A percentile compares a stretch with the other conserved stretches of the same genome.
phyloP scores from a whole-genome alignment of 805 yeast genomes.

The Candida ascalaphidarum region DNA sequence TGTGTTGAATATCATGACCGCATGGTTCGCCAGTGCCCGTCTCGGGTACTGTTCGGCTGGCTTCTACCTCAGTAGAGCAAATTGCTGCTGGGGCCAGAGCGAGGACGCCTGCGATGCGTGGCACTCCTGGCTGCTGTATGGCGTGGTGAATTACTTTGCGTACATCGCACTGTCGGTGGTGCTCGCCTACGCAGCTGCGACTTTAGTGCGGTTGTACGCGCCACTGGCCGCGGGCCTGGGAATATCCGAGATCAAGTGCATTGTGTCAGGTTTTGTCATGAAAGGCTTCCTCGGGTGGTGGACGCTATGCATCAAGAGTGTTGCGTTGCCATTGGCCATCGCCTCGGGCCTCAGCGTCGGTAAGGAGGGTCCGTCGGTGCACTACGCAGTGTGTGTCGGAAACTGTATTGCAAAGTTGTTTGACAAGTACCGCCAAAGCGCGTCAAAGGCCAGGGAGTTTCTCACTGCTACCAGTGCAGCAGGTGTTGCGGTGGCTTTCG shows the following conservation, averaged over 20 bases:
- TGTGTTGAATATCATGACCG: constrained; percentile 69
- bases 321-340: constrained; percentile 83
- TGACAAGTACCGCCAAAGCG: constrained; percentile 34
- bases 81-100: constrained; percentile 72
- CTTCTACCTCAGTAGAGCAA: constrained; percentile 61
- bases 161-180: constrained; percentile 52
- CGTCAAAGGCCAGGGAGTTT: constrained; percentile 45
- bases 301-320: constrained; percentile 67
- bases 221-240: constrained; percentile 97
- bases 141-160: constrained; percentile 41
- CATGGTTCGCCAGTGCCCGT: constrained; percentile 74
- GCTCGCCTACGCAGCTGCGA: constrained; percentile 60
- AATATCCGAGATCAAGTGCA: constrained; percentile 91
- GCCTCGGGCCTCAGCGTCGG: constrained; percentile 93
- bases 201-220: constrained; percentile 61
- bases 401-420: constrained; percentile 58
- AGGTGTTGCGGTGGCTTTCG: constrained; percentile 98
- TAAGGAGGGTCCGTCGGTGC: constrained; percentile 97
- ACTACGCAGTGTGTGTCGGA: constrained; percentile 96
- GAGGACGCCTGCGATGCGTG: constrained; percentile 52
- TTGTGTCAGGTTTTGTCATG: constrained; percentile 81
- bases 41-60: constrained; percentile 69
- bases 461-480: constrained; percentile 92
- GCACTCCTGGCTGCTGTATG: constrained; percentile 52
- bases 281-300: constrained; percentile 66